Conservation (phyloP, 768 basidiomycete genomes). For the Lactifluus rugatus region DNA sequence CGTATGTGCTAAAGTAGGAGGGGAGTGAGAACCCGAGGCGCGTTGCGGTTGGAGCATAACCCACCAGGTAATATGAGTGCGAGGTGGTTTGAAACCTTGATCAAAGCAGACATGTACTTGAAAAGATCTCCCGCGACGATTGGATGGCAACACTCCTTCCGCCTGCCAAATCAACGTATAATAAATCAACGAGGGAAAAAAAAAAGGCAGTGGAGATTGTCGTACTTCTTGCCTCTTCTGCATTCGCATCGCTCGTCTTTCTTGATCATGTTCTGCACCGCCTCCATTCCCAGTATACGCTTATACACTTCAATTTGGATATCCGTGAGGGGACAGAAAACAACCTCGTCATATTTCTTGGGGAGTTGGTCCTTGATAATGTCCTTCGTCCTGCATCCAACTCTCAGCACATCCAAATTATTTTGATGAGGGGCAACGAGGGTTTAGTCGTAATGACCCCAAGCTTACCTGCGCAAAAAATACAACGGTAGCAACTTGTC, state of each 20-base stretch:
- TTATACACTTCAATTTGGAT: slow-evolving; percentile 69
- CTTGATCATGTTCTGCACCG: slow-evolving; percentile 60
- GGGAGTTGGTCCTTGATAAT: slow-evolving; percentile 78
- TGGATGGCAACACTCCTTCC: slow-evolving; percentile 49
- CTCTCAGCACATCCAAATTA: slow-evolving; percentile 1
- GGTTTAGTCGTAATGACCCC: neutral
- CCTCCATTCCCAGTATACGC: slow-evolving; percentile 49
- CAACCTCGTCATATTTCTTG: slow-evolving; percentile 79
- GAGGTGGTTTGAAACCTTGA: slow-evolving; percentile 85
- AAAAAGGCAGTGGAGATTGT: neutral
- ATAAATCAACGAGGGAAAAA: neutral
- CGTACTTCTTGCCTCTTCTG: slow-evolving; percentile 48
- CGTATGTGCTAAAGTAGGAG: slow-evolving; percentile 40
- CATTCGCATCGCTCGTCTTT: slow-evolving; percentile 71
- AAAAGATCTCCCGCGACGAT: slow-evolving; percentile 47
- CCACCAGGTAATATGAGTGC: slow-evolving; percentile 76
- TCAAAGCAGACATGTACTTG: slow-evolving; percentile 70
- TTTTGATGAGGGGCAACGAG: neutral
- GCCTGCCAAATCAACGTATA: slow-evolving; percentile 33
- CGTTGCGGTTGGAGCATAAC: neutral
- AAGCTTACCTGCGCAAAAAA: slow-evolving; percentile 64
- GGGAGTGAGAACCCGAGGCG: neutral
- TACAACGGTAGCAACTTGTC: slow-evolving; percentile 68
- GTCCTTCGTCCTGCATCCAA: slow-evolving; percentile 51
- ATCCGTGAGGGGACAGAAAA: slow-evolving; percentile 81